Percentiles rank a stretch among this genome's conserved stretches.
Evolutionary conservation across 2,329 filamentous ascomycete genomes (phyloP).

Genomic region (Dactylellina sp.): DNA sequence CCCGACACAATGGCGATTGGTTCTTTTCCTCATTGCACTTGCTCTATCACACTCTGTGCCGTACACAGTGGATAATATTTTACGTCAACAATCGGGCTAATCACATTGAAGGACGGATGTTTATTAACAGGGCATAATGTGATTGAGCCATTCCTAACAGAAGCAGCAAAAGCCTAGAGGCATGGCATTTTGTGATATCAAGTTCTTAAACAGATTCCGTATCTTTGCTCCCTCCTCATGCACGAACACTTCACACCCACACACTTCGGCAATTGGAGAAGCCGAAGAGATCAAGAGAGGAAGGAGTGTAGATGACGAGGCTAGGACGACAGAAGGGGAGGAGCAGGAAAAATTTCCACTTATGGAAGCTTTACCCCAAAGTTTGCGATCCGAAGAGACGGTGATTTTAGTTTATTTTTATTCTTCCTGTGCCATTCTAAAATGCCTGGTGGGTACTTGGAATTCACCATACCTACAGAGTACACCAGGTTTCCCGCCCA

Average conservation of each 20-base stretch:
- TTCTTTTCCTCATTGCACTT: background rate
- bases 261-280: conserved; percentile 13
- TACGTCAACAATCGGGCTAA: conserved; percentile 24
- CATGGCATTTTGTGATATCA: conserved; percentile 25
- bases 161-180: too few species aligned
- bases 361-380: conserved; percentile 18
- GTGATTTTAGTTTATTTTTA: too few species aligned
- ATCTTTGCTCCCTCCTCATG: conserved; percentile 11
- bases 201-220: conserved; percentile 2
- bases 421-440: too few species aligned
- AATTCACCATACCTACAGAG: too few species aligned
- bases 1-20: conserved; percentile 42
- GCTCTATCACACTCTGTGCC: conserved; percentile 25
- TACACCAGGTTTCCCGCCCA: too few species aligned
- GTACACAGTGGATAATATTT: conserved; percentile 24
- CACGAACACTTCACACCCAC: conserved; percentile 31
- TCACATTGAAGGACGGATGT: background rate
- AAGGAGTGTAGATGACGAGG: background rate
- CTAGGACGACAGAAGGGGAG: too few species aligned
- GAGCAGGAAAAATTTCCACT: conserved; percentile 23
- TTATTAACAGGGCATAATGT: background rate
- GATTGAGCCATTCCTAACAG: too few species aligned
- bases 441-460: too few species aligned
- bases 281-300: background rate
- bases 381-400: background rate